Conservation (phyloP, 2,329 filamentous ascomycete genomes). For the Ilyonectria destructans region DNA sequence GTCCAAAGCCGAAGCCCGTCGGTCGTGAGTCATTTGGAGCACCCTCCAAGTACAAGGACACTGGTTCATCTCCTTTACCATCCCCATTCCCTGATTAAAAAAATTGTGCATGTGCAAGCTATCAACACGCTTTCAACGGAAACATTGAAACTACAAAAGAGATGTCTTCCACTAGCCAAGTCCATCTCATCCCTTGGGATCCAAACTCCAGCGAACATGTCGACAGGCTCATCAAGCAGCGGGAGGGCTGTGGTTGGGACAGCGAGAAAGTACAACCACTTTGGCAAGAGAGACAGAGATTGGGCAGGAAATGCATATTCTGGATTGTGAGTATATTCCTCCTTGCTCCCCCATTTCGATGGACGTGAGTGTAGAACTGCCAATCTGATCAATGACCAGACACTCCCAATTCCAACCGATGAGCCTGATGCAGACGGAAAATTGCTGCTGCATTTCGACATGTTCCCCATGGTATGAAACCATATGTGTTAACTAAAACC, state of each 20-base stretch:
- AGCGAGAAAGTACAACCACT: constrained; percentile 27
- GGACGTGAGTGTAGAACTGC: too few species aligned
- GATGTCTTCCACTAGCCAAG: constrained; percentile 21
- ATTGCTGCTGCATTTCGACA: constrained; percentile 34
- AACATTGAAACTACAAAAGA: constrained; percentile 7
- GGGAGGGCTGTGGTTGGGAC: constrained; percentile 45
- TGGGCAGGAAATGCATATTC: constrained; percentile 44
- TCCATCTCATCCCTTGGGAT: constrained; percentile 46
- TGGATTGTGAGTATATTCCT: constrained; percentile 43
- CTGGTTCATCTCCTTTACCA: too few species aligned
- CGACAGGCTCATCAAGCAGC: constrained; percentile 34
- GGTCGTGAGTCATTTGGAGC: neutral
- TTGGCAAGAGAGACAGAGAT: constrained; percentile 39
- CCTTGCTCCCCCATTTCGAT: fast-evolving
- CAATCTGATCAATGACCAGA: constrained; percentile 27
- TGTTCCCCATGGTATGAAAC: constrained; percentile 32
- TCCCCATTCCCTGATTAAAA: neutral
- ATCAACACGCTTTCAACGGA: neutral
- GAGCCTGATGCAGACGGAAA: constrained; percentile 11
- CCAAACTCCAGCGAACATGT: constrained; percentile 38
- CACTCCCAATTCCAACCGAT: constrained; percentile 28
- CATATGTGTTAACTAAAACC: fast-evolving
- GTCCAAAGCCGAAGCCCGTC: neutral
- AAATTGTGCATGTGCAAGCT: neutral
- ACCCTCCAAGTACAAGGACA: neutral